These are phyloP conservation scores for Debaryomycetaceae sp. DNA, from an alignment of 1,139 yeast genomes.

Conservation along the genomic window DNA sequence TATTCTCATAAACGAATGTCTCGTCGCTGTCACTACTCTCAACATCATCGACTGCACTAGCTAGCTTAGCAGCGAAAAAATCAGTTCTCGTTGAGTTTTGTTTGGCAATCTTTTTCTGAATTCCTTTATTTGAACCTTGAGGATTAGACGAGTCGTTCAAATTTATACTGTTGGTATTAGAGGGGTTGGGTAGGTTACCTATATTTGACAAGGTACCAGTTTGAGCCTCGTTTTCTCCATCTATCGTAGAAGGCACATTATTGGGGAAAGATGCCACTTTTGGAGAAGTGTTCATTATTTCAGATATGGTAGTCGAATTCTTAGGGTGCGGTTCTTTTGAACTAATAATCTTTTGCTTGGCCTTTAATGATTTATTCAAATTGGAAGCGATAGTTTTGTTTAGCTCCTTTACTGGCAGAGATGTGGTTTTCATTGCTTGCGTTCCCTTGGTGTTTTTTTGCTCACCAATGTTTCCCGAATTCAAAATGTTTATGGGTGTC, in stretches of 20 bases:
- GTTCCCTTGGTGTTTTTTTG: not conserved
- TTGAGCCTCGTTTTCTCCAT: slow-evolving; percentile 4
- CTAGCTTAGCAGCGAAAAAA: slow-evolving; percentile 88
- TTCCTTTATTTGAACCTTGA: slow-evolving; percentile 7
- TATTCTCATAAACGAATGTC: slow-evolving; percentile 84
- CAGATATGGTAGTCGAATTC: slow-evolving; percentile 30
- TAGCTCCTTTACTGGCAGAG: not conserved
- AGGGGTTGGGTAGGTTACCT: not conserved
- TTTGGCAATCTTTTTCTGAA: slow-evolving; percentile 19
- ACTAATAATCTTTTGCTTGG: slow-evolving; percentile 38
- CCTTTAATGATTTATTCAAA: slow-evolving; percentile 38
- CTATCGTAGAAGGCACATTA: slow-evolving; percentile 9
- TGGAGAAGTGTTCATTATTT: slow-evolving; percentile 35
- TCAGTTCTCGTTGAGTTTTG: slow-evolving; percentile 68
- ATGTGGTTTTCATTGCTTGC: not conserved
- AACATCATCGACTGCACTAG: slow-evolving; percentile 89
- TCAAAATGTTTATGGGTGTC: not conserved
- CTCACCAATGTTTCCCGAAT: not conserved
- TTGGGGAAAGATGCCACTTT: slow-evolving; percentile 25
- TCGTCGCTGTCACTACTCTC: slow-evolving; percentile 88
- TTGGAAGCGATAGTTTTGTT: slow-evolving; percentile 32
- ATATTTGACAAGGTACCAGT: slow-evolving; percentile 3
- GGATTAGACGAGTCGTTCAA: not conserved
- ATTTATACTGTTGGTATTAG: not conserved
- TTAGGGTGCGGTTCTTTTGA: slow-evolving; percentile 38